These are phyloP conservation scores for Polyporus arcularius DNA, from an alignment of 768 basidiomycete genomes.

Conservation along the genomic window DNA sequence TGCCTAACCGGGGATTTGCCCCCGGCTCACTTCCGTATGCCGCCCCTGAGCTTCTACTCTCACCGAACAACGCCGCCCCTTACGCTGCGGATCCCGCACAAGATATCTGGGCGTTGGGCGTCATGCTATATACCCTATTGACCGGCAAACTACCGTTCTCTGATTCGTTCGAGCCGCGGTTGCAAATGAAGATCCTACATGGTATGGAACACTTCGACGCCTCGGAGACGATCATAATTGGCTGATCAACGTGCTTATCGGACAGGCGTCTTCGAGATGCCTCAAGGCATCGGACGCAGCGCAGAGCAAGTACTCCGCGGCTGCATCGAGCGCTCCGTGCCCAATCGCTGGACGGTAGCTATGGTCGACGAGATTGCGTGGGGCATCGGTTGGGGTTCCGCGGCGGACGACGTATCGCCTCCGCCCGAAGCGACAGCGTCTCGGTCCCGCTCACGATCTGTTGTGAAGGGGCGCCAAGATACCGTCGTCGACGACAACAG, in stretches of 20 bases:
- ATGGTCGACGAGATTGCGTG: conserved; percentile 81
- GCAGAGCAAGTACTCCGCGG: conserved; percentile 74
- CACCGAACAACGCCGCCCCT: conserved; percentile 45
- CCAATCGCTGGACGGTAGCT: conserved; percentile 75
- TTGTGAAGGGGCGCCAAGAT: not conserved
- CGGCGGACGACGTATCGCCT: conserved; percentile 38
- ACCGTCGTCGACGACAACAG: conserved; percentile 13
- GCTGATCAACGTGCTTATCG: conserved; percentile 13
- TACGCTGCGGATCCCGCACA: conserved; percentile 65
- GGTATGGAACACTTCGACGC: conserved; percentile 45
- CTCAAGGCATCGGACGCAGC: conserved; percentile 55
- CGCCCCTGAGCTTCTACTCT: conserved; percentile 81
- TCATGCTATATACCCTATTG: conserved; percentile 84
- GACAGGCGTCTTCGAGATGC: conserved; percentile 64
- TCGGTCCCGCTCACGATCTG: conserved; percentile 17
- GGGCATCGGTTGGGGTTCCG: conserved; percentile 71
- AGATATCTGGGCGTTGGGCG: conserved; percentile 96
- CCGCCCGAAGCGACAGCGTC: conserved; percentile 24
- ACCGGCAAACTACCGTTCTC: conserved; percentile 84
- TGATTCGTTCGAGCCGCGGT: conserved; percentile 88
- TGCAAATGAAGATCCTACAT: conserved; percentile 89
- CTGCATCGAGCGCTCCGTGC: conserved; percentile 68
- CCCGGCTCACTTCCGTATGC: conserved; percentile 91
- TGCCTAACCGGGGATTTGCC: conserved; percentile 48
- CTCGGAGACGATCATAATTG: not conserved